Conservation (phyloP, 495 filamentous ascomycete species). For the Daldinia caldariorum region DNA sequence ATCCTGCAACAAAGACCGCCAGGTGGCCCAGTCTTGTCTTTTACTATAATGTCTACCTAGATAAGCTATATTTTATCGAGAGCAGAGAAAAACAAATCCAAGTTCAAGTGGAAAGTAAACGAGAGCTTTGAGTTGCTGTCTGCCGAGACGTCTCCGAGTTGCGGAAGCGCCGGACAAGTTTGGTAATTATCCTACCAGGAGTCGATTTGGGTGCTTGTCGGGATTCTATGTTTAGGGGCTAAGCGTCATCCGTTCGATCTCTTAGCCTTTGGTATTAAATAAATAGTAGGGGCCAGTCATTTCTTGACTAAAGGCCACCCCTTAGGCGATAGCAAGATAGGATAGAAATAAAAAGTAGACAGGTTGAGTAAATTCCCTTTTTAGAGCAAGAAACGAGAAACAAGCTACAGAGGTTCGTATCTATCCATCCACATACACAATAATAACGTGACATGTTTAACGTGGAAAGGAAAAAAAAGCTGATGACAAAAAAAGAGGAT, state of each 20-base stretch:
- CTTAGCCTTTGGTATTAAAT: conserved; percentile 3
- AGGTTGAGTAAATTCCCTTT: not conserved
- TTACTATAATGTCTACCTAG: conserved; percentile 13
- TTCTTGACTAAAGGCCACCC: not conserved
- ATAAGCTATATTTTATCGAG: not conserved
- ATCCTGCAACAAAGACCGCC: conserved; percentile 45
- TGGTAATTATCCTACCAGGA: conserved; percentile 27
- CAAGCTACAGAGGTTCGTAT: not conserved
- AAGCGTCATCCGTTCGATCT: conserved; percentile 10
- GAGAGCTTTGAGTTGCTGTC: conserved; percentile 5
- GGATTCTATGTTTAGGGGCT: conserved; percentile 16
- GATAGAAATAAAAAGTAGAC: conserved; percentile 4
- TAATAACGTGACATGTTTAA: conserved; percentile 21
- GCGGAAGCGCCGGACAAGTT: conserved; percentile 38
- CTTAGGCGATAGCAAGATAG: not conserved
- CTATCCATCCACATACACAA: conserved; percentile 30
- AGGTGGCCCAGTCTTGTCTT: conserved; percentile 33
- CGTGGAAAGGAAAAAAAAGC: conserved; percentile 10
- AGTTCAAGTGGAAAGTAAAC: not conserved
- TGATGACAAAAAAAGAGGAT: conserved; percentile 29
- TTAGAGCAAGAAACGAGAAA: conserved; percentile 1
- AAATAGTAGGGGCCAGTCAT: not conserved
- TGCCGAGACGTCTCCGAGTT: conserved; percentile 16
- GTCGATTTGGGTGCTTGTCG: conserved; percentile 3
- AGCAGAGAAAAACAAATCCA: not conserved